Percentiles rank a stretch among this genome's conserved stretches.
These are phyloP conservation scores for Aristolochia contorta DNA, from an alignment of 164 flowering plant species.

Conservation along the genomic window DNA sequence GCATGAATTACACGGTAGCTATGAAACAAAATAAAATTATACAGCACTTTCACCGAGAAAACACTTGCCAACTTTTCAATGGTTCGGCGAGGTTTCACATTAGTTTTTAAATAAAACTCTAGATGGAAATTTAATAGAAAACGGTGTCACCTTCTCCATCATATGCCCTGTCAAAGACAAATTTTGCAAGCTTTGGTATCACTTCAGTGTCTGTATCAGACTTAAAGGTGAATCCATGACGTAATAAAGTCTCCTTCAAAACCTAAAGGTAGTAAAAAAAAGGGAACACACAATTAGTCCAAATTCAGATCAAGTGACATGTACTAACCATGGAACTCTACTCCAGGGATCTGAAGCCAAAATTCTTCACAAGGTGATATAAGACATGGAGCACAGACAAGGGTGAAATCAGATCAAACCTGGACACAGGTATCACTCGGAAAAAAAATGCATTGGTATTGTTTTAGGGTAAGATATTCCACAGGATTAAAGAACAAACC, in stretches of 20 bases:
- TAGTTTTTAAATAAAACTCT: background rate
- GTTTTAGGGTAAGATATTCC: background rate
- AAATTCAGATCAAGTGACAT: too few species aligned
- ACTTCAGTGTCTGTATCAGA: slow-evolving; percentile 99
- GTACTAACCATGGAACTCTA: too few species aligned
- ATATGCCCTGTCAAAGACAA: slow-evolving; percentile 80
- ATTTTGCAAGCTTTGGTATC: slow-evolving; percentile 97
- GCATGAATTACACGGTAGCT: too few species aligned
- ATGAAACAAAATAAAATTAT: background rate
- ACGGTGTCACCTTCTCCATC: slow-evolving; percentile 50
- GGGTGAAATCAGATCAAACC: too few species aligned
- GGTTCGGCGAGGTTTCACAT: background rate
- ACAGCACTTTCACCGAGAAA: background rate
- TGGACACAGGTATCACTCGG: too few species aligned
- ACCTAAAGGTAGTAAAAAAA: slow-evolving; percentile 36
- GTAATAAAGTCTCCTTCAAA: slow-evolving; percentile 68
- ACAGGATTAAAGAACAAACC: slow-evolving; percentile 28
- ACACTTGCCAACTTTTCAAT: too few species aligned
- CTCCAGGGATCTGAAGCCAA: too few species aligned
- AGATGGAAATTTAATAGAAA: background rate
- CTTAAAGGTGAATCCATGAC: slow-evolving; percentile 90
- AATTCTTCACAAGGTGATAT: too few species aligned
- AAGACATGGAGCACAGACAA: too few species aligned
- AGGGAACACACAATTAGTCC: background rate
- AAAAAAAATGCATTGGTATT: too few species aligned